These are phyloP conservation scores for Pseudohyphozyma bogoriensis DNA, from an alignment of 768 basidiomycete species.

Conservation along the genomic window DNA sequence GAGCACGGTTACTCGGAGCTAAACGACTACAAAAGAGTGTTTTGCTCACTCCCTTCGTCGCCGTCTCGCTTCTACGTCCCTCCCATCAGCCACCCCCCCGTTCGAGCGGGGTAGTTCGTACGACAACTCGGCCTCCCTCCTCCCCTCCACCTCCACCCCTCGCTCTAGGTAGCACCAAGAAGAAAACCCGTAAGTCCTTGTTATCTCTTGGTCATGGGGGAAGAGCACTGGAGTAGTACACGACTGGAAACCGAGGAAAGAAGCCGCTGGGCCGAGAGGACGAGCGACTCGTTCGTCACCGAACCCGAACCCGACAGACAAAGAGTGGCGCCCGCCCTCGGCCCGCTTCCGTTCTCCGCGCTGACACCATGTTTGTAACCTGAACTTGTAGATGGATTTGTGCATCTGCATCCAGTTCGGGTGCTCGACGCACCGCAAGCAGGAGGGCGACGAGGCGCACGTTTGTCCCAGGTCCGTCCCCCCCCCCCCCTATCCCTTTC, in stretches of 20 bases:
- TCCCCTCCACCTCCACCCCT: too few species aligned
- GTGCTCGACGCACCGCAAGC: background rate
- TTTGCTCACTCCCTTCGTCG: background rate
- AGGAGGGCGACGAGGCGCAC: background rate
- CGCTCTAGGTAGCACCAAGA: background rate
- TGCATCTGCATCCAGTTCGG: constrained; percentile 1
- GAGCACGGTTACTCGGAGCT: too few species aligned
- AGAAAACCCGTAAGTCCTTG: background rate
- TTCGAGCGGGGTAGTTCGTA: too few species aligned
- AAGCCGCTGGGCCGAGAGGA: too few species aligned
- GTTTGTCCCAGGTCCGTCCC: too few species aligned
- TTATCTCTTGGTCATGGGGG: background rate
- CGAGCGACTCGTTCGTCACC: background rate
- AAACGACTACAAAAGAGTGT: too few species aligned
- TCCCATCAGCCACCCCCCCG: background rate
- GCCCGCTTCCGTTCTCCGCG: background rate
- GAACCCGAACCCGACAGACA: background rate
- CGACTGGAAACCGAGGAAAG: too few species aligned
- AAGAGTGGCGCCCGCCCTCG: background rate
- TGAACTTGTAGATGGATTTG: background rate
- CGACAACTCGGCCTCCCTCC: background rate
- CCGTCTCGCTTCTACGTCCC: background rate
- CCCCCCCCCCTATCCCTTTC: too few species aligned
- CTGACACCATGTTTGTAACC: background rate
- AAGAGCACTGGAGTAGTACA: too few species aligned